These are phyloP conservation scores for Verticillium zaregamsianum DNA, from an alignment of 2,329 filamentous ascomycete genomes.

Conservation along the genomic window DNA sequence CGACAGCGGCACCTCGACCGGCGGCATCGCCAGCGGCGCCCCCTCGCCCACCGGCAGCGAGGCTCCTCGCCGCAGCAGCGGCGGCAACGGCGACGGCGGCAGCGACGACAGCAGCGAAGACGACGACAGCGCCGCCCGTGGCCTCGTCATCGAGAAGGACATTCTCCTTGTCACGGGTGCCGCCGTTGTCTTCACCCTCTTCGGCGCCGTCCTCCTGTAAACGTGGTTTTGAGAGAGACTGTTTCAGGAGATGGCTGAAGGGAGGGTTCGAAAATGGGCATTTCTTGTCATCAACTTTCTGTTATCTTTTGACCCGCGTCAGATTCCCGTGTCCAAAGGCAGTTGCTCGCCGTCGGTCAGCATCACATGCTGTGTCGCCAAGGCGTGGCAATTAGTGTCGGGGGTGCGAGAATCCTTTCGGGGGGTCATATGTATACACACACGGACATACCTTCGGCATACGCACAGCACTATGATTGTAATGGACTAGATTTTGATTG, in stretches of 20 bases:
- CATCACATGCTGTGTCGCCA: not conserved
- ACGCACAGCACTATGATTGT: not conserved
- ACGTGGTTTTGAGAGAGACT: not conserved
- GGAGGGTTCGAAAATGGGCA: not conserved
- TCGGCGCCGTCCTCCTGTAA: constrained; percentile 37
- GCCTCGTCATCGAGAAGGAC: constrained; percentile 19
- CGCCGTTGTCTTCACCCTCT: constrained; percentile 30
- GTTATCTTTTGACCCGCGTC: not conserved
- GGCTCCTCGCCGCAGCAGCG: constrained; percentile 25
- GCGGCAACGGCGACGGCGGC: constrained; percentile 17
- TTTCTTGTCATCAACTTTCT: not conserved
- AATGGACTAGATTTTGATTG: not conserved
- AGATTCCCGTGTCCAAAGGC: no score
- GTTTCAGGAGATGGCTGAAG: not conserved
- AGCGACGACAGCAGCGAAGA: constrained; percentile 13
- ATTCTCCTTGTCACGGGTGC: constrained; percentile 30
- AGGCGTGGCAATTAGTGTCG: not conserved
- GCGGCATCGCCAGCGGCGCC: constrained; percentile 32
- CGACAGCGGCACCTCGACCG: constrained; percentile 42
- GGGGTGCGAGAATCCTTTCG: not conserved
- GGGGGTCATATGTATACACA: not conserved
- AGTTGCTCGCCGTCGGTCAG: not conserved
- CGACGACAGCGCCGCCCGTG: constrained; percentile 26
- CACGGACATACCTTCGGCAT: not conserved
- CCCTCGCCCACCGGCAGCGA: constrained; percentile 30